Evolutionary conservation across 2,329 filamentous ascomycete genomes (phyloP).

Genomic region (Ceratocystis huliohia): DNA sequence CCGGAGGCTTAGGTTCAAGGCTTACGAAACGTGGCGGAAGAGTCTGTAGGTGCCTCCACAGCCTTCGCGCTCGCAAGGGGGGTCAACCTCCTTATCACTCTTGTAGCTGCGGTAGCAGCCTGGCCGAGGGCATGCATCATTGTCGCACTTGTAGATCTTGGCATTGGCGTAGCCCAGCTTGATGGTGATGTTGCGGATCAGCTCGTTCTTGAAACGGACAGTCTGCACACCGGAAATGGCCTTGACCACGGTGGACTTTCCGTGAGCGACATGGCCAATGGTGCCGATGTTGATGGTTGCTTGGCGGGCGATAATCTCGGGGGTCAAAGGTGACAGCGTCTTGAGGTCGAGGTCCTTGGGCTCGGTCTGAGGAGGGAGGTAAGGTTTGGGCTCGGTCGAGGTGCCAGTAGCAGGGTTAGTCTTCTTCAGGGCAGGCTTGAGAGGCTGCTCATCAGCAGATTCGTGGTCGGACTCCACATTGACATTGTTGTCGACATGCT

Average conservation of each 20-base stretch:
- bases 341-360: slow-evolving; percentile 76
- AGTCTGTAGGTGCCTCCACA: slow-evolving; percentile 79
- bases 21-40: slow-evolving; percentile 83
- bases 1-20: slow-evolving; percentile 23
- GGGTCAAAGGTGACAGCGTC: slow-evolving; percentile 69
- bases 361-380: slow-evolving; percentile 77
- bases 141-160: slow-evolving; percentile 99
- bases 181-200: slow-evolving; percentile 98
- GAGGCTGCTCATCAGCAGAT: slow-evolving; percentile 45
- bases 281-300: slow-evolving; percentile 98
- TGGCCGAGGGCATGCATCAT: slow-evolving; percentile 75
- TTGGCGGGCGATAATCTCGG: slow-evolving; percentile 94
- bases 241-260: slow-evolving; percentile 97
- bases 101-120: slow-evolving; percentile 95
- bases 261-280: slow-evolving; percentile 97
- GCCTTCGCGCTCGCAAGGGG: slow-evolving; percentile 85
- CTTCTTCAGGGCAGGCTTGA: slow-evolving; percentile 84
- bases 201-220: slow-evolving; percentile 98
- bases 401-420: slow-evolving; percentile 24
- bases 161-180: slow-evolving; percentile 99
- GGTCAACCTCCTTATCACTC: slow-evolving; percentile 97
- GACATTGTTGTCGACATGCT: slow-evolving; percentile 48
- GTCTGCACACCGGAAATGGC: slow-evolving; percentile 98
- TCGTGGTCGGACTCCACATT: slow-evolving; percentile 47
- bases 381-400: slow-evolving; percentile 40